Percentiles rank a stretch among this genome's conserved stretches.
Conservation (phyloP, 2,329 filamentous ascomycete genomes). For the Colletotrichum tropicale region DNA sequence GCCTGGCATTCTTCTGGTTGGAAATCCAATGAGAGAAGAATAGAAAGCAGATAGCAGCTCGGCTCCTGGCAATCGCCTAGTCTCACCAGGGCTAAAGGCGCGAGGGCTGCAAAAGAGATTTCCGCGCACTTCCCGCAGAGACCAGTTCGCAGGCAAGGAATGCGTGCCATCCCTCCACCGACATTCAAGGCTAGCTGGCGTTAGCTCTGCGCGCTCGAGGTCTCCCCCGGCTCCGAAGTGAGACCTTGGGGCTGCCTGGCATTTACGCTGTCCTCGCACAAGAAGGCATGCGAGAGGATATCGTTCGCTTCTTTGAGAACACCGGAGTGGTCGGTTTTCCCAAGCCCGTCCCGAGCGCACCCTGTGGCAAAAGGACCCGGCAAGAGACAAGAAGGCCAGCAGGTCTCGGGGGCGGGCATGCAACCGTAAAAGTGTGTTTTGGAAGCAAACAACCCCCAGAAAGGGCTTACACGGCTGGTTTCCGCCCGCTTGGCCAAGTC, state of each 20-base stretch:
- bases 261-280: not conserved
- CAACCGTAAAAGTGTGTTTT: not conserved
- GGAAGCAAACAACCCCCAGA: not conserved
- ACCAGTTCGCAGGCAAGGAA: not conserved
- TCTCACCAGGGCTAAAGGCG: not conserved
- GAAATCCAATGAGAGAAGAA: not conserved
- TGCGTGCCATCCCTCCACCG: not conserved
- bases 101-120: not conserved
- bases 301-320: not conserved
- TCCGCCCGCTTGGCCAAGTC: not conserved
- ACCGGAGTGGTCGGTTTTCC: not conserved
- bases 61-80: not conserved
- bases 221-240: not conserved
- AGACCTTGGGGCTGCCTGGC: slow-evolving; percentile 2
- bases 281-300: not conserved
- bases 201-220: not conserved
- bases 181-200: not conserved
- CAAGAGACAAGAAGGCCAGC: not conserved
- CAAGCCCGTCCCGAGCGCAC: not conserved
- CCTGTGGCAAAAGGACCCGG: not conserved
- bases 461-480: not conserved
- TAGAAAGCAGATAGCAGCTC: not conserved
- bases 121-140: not conserved
- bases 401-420: not conserved
- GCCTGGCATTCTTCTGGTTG: not conserved